Evolutionary conservation across 352 stramenopile genomes (phyloP).

Genomic region (Sclerospora graminicola): DNA sequence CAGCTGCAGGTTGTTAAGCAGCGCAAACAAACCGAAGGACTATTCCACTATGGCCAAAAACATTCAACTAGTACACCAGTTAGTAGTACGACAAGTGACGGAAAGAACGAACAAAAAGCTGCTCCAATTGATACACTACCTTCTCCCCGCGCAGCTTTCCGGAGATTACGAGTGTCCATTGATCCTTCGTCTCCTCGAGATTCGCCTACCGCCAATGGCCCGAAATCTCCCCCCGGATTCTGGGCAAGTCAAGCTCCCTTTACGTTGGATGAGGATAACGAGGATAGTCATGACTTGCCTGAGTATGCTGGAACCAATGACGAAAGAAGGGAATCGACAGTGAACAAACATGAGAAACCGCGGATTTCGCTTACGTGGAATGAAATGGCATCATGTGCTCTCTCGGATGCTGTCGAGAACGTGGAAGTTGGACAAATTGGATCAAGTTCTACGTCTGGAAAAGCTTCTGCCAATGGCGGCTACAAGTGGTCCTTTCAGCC

Average conservation of each 20-base stretch:
- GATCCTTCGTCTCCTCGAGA: conserved; percentile 24
- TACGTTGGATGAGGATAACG: conserved; percentile 44
- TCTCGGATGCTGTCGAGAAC: conserved; percentile 32
- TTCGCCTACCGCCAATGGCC: conserved; percentile 27
- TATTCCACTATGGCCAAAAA: conserved; percentile 10
- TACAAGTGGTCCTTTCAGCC: conserved; percentile 12
- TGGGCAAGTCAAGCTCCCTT: conserved; percentile 71
- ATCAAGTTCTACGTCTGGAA: conserved; percentile 9
- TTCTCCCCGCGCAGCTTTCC: conserved; percentile 16
- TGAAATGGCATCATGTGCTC: conserved; percentile 40
- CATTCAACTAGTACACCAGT: conserved; percentile 9
- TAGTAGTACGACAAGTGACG: conserved; percentile 9
- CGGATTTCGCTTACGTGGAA: conserved; percentile 38
- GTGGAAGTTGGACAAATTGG: conserved; percentile 13
- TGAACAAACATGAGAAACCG: conserved; percentile 2
- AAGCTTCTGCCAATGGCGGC: conserved; percentile 9
- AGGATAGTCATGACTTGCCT: conserved; percentile 18
- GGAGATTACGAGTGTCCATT: conserved; percentile 46
- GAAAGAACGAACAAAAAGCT: conserved; percentile 3
- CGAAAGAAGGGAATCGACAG: conserved; percentile 4
- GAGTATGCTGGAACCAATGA: conserved; percentile 4
- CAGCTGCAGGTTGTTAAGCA: conserved; percentile 33
- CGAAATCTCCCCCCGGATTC: conserved; percentile 59
- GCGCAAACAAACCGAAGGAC: conserved; percentile 16
- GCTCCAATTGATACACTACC: conserved; percentile 10